Evolutionary conservation across 768 basidiomycete species (phyloP), one percentile per base, ranked within the genome.

Genomic region (Lentinula edodes): DNA sequence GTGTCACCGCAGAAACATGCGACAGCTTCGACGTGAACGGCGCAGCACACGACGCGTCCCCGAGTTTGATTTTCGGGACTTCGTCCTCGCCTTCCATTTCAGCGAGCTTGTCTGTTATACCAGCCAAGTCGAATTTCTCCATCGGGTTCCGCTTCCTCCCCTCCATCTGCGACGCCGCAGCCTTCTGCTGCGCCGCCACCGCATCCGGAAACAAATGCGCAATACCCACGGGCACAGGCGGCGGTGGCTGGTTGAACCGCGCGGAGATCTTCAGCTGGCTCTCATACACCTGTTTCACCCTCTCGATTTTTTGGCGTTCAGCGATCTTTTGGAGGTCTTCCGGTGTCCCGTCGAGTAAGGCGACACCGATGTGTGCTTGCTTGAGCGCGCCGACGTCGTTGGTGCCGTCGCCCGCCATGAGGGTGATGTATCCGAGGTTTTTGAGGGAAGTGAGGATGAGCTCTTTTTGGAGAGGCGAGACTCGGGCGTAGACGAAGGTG

Each of bases 361-460:
- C 96, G 34, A 98, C 91, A 55, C 97, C 96, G 62, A 99, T 90
- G 72, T 99, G 94, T 0, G 97, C 97, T 71, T 97, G 95, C 74
- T 98, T 99, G 57, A 99, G 83, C 2, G 97, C 97, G 23, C 97
- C 97, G 54, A 99, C 97, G 64, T 98, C 97, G 70, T 99, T 98
- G 4, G 97, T 99, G 35, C 97, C 97, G 70, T 99, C 97, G 56
- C 97, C 97, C 5, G 95, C 97, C 97, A 98, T 98, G 56, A 99
- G 81, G 0, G 97, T 99, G 15, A 82, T 83, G 71, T 93, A 99
- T 23, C 96, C 96, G 28, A 97, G 85, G 2, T 80, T 80, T 72
- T 95, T 95, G 58, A 98, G 79, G 6, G 90, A 90, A 0, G 94
- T 93, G 52, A 99, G 82, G 74, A 99, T 98, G 72, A 84, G 84